A percentile compares a stretch with the other conserved stretches of the same genome.
phyloP scores from a whole-genome alignment of 1,139 yeast species.

The Trichomonascaceae sp. region DNA sequence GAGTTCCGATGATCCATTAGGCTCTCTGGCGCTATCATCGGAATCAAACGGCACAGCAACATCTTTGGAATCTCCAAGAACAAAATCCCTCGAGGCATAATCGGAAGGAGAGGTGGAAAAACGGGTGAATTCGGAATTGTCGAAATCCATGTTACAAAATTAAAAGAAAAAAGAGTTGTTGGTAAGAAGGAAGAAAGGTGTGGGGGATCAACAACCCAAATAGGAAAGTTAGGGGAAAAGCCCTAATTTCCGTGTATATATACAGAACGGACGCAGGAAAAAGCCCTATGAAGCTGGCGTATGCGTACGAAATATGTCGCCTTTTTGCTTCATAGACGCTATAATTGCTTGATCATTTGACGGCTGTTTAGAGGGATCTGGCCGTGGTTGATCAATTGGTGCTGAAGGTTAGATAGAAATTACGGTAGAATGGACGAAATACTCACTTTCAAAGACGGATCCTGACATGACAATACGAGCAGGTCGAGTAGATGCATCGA shows the following conservation, averaged over 20 bases:
- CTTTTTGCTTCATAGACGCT: conserved; percentile 35
- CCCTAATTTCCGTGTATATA: neutral
- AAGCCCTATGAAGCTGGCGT: conserved; percentile 14
- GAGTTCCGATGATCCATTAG: neutral
- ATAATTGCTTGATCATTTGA: conserved; percentile 27
- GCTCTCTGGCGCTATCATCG: neutral
- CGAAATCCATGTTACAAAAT: neutral
- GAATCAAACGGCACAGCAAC: neutral
- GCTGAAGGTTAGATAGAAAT: conserved; percentile 15
- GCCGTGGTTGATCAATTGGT: conserved; percentile 32
- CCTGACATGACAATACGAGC: conserved; percentile 65
- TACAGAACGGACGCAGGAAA: neutral
- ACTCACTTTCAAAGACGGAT: conserved; percentile 62
- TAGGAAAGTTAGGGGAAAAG: neutral
- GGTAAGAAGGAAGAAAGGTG: neutral
- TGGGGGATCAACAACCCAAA: neutral
- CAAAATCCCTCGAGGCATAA: neutral
- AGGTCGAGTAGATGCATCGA: conserved; percentile 62
- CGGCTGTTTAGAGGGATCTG: conserved; percentile 26
- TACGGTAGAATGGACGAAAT: neutral
- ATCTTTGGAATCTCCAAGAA: neutral
- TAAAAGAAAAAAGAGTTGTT: neutral
- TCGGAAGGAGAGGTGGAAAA: neutral
- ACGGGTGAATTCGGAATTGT: neutral
- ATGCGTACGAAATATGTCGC: conserved; percentile 35